Evolutionary conservation across 163 green algal species (phyloP), one percentile per base, ranked within the genome.

Genomic region (Scenedesmus sp.): DNA sequence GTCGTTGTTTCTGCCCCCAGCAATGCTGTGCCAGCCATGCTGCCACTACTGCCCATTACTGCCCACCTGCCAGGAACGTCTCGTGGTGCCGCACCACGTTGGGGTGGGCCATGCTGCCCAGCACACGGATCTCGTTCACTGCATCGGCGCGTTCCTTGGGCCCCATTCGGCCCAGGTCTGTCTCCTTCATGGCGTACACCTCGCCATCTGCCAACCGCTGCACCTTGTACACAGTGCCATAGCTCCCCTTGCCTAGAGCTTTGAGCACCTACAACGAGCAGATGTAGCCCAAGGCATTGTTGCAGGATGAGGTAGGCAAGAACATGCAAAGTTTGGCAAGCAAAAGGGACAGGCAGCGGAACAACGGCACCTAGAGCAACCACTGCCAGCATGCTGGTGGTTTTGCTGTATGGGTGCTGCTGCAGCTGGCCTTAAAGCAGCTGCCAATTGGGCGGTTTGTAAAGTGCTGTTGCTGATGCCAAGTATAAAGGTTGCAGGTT

Each of bases 181-280:
- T 96, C 89, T 98, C 89, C 91, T 99, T 99, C 12, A 99, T 89
- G 3, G 97, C 97, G 59, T 99, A 99, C 10, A 95, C 89, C 44
- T 95, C 92, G 7, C 94, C 95, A 78, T 99, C 97, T n/a, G 90
- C 95, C 43, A 96, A 92, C 0, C 97, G 94, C 88, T 97, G 94
- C 4, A 97, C 96, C 72, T 95, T 94, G 88, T 98, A 98, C 3
- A 98, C 97, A 24, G 94, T 96, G 46, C 97, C 83, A 93, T 98
- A 98, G 90, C 92, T 96, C 22, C 97, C 97, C 85, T 97, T 97
- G 35, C 97, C 97, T 16, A 98, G 92, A 3, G 97, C 94, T 92
- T 98, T 98, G 68, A 97, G 95, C 7, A 98, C 95, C 95, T 98
- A 42, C 40, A 46, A 37, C 0, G 16, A 22, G 1, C 1, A 26